Conservation (phyloP, 2,329 filamentous ascomycete genomes). For the Aphanocladium album region DNA sequence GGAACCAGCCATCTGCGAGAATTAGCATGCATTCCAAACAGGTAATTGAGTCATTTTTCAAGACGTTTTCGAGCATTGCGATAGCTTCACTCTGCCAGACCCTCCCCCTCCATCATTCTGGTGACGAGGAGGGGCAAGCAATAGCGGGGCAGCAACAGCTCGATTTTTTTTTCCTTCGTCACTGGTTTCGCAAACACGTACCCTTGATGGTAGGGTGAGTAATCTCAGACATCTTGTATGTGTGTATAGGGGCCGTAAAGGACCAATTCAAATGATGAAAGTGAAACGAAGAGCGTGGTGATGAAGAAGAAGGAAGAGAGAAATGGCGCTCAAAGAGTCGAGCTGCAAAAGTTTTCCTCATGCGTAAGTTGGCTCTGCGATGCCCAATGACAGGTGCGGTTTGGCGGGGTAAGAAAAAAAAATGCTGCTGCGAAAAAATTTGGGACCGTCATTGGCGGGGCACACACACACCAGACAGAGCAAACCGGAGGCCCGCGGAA, state of each 20-base stretch:
- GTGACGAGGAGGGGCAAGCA: slow-evolving; percentile 22
- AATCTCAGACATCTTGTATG: slow-evolving; percentile 47
- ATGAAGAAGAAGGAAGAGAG: slow-evolving; percentile 11
- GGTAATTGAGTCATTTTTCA: not conserved
- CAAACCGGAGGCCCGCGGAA: slow-evolving; percentile 3
- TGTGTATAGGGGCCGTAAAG: slow-evolving; percentile 1
- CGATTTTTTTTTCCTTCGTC: not conserved
- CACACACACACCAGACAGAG: not conserved
- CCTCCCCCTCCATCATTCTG: not conserved
- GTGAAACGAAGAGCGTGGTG: not conserved
- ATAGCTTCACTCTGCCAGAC: slow-evolving; percentile 9
- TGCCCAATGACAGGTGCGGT: not conserved
- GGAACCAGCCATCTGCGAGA: slow-evolving; percentile 94
- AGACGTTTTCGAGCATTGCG: not conserved
- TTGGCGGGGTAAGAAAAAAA: slow-evolving; percentile 6
- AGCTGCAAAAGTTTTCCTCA: slow-evolving; percentile 14
- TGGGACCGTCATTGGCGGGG: slow-evolving; percentile 1
- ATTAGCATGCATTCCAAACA: slow-evolving; percentile 13
- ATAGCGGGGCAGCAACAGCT: slow-evolving; percentile 4
- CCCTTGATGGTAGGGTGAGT: slow-evolving; percentile 55
- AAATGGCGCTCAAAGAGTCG: slow-evolving; percentile 2
- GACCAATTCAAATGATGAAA: not conserved
- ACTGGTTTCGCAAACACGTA: slow-evolving; percentile 28
- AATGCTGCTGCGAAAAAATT: not conserved
- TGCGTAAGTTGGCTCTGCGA: not conserved